A percentile compares a stretch with the other conserved stretches of the same genome.
phyloP scores from a whole-genome alignment of 345 rosid species.

The Clausena lansium region DNA sequence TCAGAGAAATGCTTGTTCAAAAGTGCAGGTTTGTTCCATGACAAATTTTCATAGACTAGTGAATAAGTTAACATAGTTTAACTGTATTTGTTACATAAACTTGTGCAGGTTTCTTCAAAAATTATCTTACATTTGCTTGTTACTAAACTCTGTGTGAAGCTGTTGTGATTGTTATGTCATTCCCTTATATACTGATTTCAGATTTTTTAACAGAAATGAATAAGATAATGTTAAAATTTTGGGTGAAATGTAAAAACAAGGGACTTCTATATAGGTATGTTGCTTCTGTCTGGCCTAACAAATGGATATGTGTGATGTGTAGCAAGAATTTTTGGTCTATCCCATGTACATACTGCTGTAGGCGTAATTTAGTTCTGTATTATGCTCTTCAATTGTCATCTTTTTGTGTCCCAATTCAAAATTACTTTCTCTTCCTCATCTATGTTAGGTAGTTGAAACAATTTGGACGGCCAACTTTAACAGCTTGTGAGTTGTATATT shows the following conservation, averaged over 20 bases:
- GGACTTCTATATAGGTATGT: neutral
- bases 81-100: neutral
- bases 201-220: neutral
- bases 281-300: neutral
- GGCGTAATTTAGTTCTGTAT: neutral
- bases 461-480: neutral
- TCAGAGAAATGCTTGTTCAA: constrained; percentile 58
- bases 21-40: constrained; percentile 63
- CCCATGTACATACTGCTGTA: neutral
- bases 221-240: neutral
- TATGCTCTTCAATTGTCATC: neutral
- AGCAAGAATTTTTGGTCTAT: neutral
- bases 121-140: neutral
- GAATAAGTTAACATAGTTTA: neutral
- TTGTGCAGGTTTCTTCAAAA: too few relatives aligned
- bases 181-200: neutral
- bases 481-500: neutral
- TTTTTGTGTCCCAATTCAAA: neutral
- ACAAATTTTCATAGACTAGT: neutral
- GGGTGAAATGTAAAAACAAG: neutral
- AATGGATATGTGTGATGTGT: too few relatives aligned
- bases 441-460: neutral
- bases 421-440: neutral
- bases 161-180: neutral
- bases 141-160: neutral